These are phyloP conservation scores for Alternaria hordeiaustralica DNA, from an alignment of 2,329 filamentous ascomycete genomes.

Conservation along the genomic window DNA sequence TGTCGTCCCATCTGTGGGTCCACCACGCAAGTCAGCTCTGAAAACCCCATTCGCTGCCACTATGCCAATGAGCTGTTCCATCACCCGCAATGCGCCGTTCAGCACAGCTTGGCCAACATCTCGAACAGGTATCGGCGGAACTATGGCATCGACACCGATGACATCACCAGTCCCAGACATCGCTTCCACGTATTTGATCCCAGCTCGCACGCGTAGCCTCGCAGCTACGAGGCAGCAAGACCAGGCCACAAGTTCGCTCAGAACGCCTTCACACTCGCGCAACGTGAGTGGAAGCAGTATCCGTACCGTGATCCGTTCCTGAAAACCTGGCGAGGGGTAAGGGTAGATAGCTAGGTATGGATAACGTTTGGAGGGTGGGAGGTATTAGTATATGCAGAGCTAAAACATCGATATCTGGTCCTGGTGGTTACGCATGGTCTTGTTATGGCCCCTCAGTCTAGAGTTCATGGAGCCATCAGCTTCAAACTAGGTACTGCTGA, in stretches of 20 bases:
- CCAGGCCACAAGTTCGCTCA: not conserved
- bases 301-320: not conserved
- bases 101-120: slow-evolving; percentile 20
- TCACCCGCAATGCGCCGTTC: slow-evolving; percentile 27
- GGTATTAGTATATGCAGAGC: not conserved
- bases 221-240: not conserved
- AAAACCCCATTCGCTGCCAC: slow-evolving; percentile 24
- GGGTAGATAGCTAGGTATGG: not conserved
- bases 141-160: slow-evolving; percentile 36
- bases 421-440: not conserved
- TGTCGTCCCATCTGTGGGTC: slow-evolving; percentile 40
- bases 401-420: not conserved
- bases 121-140: slow-evolving; percentile 36
- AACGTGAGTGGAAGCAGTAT: not conserved
- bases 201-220: not conserved
- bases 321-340: not conserved
- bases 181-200: not conserved
- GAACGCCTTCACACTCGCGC: not conserved
- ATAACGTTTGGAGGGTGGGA: not conserved
- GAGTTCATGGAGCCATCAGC: not conserved
- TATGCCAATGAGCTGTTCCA: slow-evolving; percentile 29
- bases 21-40: slow-evolving; percentile 39
- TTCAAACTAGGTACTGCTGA: not conserved
- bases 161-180: slow-evolving; percentile 25
- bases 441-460: not conserved